Evolutionary conservation across 306 rosid genomes (phyloP).

Genomic region (Casuarina equisetifolia): DNA sequence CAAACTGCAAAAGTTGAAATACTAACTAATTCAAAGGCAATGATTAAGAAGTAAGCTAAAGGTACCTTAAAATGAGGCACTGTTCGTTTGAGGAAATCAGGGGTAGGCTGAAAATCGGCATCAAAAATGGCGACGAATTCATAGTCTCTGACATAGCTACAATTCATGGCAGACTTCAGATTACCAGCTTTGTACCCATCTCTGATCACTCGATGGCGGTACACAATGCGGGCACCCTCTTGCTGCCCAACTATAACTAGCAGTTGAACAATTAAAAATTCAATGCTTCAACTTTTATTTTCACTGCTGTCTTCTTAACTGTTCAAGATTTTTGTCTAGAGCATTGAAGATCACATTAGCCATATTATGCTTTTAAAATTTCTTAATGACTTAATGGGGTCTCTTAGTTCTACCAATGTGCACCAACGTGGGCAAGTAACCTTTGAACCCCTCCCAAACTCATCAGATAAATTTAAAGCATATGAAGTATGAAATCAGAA

Average conservation of each 20-base stretch:
- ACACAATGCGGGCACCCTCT: conserved; percentile 69
- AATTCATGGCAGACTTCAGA: conserved; percentile 91
- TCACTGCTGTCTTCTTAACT: too few species aligned
- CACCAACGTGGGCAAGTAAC: too few species aligned
- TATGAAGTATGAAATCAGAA: too few species aligned
- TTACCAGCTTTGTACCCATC: conserved; percentile 94
- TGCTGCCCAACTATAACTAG: conserved; percentile 60
- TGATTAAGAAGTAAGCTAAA: neutral
- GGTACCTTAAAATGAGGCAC: conserved; percentile 87
- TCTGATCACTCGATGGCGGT: conserved; percentile 75
- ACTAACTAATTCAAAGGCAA: neutral
- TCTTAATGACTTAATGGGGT: too few species aligned
- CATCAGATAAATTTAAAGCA: too few species aligned
- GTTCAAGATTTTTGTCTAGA: too few species aligned
- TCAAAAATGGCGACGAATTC: conserved; percentile 85
- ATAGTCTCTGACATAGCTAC: conserved; percentile 81
- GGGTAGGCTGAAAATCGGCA: conserved; percentile 86
- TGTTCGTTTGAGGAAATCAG: conserved; percentile 78
- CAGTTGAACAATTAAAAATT: too few species aligned
- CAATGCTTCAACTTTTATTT: too few species aligned
- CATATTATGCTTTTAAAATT: too few species aligned
- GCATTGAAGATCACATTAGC: too few species aligned
- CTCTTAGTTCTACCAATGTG: too few species aligned
- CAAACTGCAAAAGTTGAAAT: neutral
- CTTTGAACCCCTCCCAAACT: too few species aligned